Percentiles rank a stretch among this genome's conserved stretches.
phyloP scores from a whole-genome alignment of 2,329 filamentous ascomycete genomes.

The Alternaria angustiovoidea region DNA sequence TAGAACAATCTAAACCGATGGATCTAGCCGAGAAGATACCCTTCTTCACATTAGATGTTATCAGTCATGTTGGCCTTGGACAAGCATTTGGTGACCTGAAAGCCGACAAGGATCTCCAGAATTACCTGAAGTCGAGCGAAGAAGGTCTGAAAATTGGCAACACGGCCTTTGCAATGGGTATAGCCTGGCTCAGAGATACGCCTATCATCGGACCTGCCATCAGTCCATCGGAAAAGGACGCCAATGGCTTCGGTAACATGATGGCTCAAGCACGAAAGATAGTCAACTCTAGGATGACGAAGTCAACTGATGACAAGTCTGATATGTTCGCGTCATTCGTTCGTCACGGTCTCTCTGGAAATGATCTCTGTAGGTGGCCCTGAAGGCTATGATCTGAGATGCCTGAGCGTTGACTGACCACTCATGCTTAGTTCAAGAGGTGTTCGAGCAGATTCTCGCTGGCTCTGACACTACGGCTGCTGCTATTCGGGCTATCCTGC shows the following conservation, averaged over 20 bases:
- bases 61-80: conserved; percentile 63
- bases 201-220: conserved; percentile 39
- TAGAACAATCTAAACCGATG: conserved; percentile 47
- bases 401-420: not conserved
- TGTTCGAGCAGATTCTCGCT: conserved; percentile 58
- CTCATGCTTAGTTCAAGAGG: conserved; percentile 49
- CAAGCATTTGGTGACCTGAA: conserved; percentile 61
- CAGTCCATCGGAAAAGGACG: conserved; percentile 49
- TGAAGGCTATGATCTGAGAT: not conserved
- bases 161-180: conserved; percentile 38
- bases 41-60: conserved; percentile 64
- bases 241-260: conserved; percentile 41
- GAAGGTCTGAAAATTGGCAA: conserved; percentile 44
- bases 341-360: conserved; percentile 53
- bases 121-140: conserved; percentile 56
- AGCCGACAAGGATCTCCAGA: conserved; percentile 59
- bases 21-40: conserved; percentile 60
- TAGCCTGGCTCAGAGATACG: conserved; percentile 33
- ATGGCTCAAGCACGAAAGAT: conserved; percentile 43
- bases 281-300: conserved; percentile 54
- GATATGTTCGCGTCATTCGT: conserved; percentile 66
- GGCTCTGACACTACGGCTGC: conserved; percentile 68
- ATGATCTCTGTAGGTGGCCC: conserved; percentile 42
- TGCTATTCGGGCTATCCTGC: conserved; percentile 61
- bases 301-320: conserved; percentile 52